Conservation (phyloP, 306 rosid genomes). For the Fragaria iinumae region DNA sequence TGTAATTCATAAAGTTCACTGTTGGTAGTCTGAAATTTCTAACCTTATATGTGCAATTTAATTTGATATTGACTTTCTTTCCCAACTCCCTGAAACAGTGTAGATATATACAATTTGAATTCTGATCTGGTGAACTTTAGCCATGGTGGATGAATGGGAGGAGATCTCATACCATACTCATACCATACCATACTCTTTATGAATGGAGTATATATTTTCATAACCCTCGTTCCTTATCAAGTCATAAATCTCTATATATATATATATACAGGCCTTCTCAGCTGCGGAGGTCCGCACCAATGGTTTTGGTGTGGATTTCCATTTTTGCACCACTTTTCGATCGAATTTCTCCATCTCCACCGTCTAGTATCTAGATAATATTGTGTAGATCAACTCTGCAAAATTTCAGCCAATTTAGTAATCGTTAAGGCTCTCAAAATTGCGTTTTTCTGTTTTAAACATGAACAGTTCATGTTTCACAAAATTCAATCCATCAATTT, state of each 20-base stretch:
- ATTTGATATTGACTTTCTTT: neutral
- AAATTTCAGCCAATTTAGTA: too few species aligned
- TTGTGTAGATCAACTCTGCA: too few species aligned
- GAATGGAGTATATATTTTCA: neutral
- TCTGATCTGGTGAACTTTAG: neutral
- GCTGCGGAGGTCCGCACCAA: too few species aligned
- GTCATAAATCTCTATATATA: neutral
- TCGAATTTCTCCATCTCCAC: too few species aligned
- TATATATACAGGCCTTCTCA: too few species aligned
- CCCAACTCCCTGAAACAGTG: neutral
- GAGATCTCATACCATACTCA: neutral
- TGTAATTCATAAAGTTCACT: neutral
- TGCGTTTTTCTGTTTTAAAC: too few species aligned
- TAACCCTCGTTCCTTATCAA: neutral
- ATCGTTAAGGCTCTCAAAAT: too few species aligned
- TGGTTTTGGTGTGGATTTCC: too few species aligned
- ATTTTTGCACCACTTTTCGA: too few species aligned
- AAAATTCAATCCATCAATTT: too few species aligned
- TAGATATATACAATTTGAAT: neutral
- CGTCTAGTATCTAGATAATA: too few species aligned
- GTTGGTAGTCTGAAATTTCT: neutral
- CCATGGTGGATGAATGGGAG: neutral
- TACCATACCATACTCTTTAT: neutral
- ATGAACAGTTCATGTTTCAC: too few species aligned
- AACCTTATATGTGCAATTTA: neutral